A percentile compares a stretch with the other conserved stretches of the same genome.
phyloP scores from a whole-genome alignment of 2,329 filamentous ascomycete genomes.

The Stagonosporopsis chrysanthemi region DNA sequence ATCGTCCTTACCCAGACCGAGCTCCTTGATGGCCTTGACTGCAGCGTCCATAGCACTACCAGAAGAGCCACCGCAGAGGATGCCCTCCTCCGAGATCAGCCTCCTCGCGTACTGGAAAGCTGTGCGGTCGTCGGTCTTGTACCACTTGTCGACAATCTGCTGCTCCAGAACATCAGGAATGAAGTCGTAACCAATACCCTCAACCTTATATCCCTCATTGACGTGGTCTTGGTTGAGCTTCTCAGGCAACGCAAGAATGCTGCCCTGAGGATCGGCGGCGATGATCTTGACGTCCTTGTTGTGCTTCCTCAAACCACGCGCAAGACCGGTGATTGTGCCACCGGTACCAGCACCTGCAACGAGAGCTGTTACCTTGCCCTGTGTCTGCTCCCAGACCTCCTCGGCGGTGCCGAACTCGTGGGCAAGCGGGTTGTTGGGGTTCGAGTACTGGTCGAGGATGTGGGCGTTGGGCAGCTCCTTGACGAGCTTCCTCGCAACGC shows the following conservation, averaged over 20 bases:
- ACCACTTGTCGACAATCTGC: slow-evolving; percentile 86
- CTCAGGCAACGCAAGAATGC: slow-evolving; percentile 85
- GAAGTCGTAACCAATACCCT: slow-evolving; percentile 98
- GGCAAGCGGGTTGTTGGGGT: slow-evolving; percentile 87
- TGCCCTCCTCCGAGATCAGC: slow-evolving; percentile 90
- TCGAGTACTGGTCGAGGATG: slow-evolving; percentile 96
- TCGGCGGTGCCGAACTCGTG: slow-evolving; percentile 95
- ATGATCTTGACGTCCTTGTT: slow-evolving; percentile 85
- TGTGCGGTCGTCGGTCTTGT: slow-evolving; percentile 94
- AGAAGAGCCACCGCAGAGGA: slow-evolving; percentile 91
- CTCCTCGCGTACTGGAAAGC: slow-evolving; percentile 90
- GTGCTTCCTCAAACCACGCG: slow-evolving; percentile 85
- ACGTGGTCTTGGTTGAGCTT: slow-evolving; percentile 78
- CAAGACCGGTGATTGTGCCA: slow-evolving; percentile 91
- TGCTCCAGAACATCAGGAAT: slow-evolving; percentile 92
- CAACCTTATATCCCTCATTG: slow-evolving; percentile 93
- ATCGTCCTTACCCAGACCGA: slow-evolving; percentile 80
- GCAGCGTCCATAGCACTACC: slow-evolving; percentile 89
- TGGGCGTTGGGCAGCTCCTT: slow-evolving; percentile 97
- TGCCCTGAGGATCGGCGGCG: slow-evolving; percentile 90
- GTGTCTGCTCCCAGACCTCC: slow-evolving; percentile 93
- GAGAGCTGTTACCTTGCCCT: slow-evolving; percentile 80
- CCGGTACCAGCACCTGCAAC: slow-evolving; percentile 95
- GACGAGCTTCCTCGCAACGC: slow-evolving; percentile 85
- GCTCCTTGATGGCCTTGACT: slow-evolving; percentile 77